Base-by-base conservation (phyloP, 2,329 filamentous ascomycete species). In the Aspergillus ochraceus region DNA sequence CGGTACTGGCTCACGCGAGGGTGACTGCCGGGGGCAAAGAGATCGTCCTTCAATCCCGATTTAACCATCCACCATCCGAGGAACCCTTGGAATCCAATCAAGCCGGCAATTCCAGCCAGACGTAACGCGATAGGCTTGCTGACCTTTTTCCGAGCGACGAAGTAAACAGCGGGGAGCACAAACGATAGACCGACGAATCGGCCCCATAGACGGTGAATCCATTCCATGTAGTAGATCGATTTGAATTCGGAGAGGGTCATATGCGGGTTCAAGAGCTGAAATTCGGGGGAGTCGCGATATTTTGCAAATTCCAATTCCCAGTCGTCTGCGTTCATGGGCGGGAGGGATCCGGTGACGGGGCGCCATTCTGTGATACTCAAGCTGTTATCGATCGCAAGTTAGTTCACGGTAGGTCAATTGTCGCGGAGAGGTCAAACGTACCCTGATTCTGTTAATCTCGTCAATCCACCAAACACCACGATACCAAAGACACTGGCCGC, bases 11-110 rank as follows among this genome's bases (percentile, higher is more conserved):
- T 94, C 53, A 99, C 95, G 60, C 95, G 88, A 0, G 95, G 95
- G 75, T 97, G 92, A 58, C 89, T 90, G 12, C 93, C 95, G 2
- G 91, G 90, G 20, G 91, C 91, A 73, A 99, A 97, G 29, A 99
- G 85, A 75, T 99, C 95, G 73, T 98, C 95, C 75, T 94, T 96
- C 63, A 99, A 83, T 1, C 95, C 95, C 11, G 91, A 96, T 78
- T 96, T 96, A 68, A 99, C 95, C 95, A 99, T 99, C 92, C 95
- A 99, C 95, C 95, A 99, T 57, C 95, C 95, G 64, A 99, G 88
- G 70, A 95, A 86, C 49, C 95, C 95, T 76, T 99, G 95, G 76
- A 97, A 95, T 57, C 92, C 95, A 70, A 99, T 97, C 68, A 98
- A 82, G 52, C 84, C 86, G 49, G 91, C 91, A 64, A 99, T 98